phyloP scores from a whole-genome alignment of 768 basidiomycete species.

The Boletus eberwhitei region DNA sequence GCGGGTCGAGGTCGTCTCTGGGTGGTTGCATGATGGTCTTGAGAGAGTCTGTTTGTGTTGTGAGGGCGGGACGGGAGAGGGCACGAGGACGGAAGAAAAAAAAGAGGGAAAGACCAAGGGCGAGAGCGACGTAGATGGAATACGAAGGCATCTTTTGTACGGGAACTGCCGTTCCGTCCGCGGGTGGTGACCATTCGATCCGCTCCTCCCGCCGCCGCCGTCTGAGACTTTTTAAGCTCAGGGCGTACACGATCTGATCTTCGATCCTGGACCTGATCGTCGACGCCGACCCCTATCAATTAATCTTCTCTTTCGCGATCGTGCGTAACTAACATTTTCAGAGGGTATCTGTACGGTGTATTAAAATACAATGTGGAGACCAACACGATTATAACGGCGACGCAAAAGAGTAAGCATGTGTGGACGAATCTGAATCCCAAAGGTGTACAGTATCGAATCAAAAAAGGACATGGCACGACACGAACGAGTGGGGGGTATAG shows the following conservation, averaged over 20 bases:
- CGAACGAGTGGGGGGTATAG: slow-evolving; percentile 26
- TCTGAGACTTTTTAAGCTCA: not conserved
- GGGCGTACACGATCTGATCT: slow-evolving; percentile 25
- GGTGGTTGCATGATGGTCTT: slow-evolving; percentile 75
- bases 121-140: slow-evolving; percentile 29
- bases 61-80: slow-evolving; percentile 7
- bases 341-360: slow-evolving; percentile 13
- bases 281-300: slow-evolving; percentile 21
- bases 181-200: not conserved
- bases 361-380: slow-evolving; percentile 14
- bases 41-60: slow-evolving; percentile 25
- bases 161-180: slow-evolving; percentile 18
- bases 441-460: slow-evolving; percentile 27
- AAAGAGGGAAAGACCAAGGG: slow-evolving; percentile 31
- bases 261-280: slow-evolving; percentile 32
- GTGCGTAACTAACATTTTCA: slow-evolving; percentile 3
- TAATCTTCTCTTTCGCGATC: not conserved
- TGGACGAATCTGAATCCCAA: slow-evolving; percentile 1
- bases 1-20: slow-evolving; percentile 56
- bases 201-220: not conserved
- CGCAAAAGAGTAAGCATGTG: slow-evolving; percentile 11
- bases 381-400: slow-evolving; percentile 11
- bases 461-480: slow-evolving; percentile 29
- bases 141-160: slow-evolving; percentile 7
- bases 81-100: slow-evolving; percentile 20